These are phyloP conservation scores for Neofusicoccum ribis DNA, from an alignment of 2,329 filamentous ascomycete species.

Conservation along the genomic window DNA sequence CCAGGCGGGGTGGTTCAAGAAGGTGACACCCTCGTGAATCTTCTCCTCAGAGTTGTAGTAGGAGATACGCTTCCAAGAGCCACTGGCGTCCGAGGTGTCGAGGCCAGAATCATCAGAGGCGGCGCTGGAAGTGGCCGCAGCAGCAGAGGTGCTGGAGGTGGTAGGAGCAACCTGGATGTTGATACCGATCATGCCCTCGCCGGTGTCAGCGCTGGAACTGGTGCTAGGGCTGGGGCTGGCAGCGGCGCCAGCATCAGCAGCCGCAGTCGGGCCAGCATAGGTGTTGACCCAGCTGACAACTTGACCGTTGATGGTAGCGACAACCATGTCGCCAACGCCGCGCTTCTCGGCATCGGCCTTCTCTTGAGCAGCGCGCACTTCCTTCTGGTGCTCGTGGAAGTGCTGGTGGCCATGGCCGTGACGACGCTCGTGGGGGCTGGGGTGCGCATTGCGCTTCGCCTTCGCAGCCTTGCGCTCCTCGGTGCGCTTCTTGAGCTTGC, in stretches of 20 bases:
- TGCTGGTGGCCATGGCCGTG: constrained; percentile 53
- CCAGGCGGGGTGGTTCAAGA: background rate
- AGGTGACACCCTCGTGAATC: constrained; percentile 9
- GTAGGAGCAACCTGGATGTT: constrained; percentile 16
- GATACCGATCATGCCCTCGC: constrained; percentile 7
- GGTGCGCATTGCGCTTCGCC: constrained; percentile 27
- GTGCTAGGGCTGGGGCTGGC: too few species aligned
- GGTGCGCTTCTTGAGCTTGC: constrained; percentile 18
- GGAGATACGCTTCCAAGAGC: constrained; percentile 33
- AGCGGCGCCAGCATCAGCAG: constrained; percentile 23
- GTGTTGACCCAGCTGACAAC: constrained; percentile 61
- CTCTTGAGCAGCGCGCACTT: constrained; percentile 30
- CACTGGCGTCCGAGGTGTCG: background rate
- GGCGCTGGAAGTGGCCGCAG: constrained; percentile 21
- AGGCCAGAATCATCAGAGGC: constrained; percentile 22
- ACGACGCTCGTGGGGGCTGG: constrained; percentile 27
- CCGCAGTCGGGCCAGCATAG: constrained; percentile 41
- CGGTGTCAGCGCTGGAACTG: constrained; percentile 12
- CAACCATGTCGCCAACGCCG: constrained; percentile 51
- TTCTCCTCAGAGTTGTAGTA: constrained; percentile 35
- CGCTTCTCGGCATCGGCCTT: constrained; percentile 46
- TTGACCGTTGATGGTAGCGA: constrained; percentile 60
- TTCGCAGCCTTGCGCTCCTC: constrained; percentile 33
- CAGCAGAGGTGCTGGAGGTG: background rate
- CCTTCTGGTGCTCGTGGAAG: constrained; percentile 46